A percentile compares a stretch with the other conserved stretches of the same genome.
Conservation (phyloP, 1,284 basidiomycete species). For the Papiliotrema flavescens region DNA sequence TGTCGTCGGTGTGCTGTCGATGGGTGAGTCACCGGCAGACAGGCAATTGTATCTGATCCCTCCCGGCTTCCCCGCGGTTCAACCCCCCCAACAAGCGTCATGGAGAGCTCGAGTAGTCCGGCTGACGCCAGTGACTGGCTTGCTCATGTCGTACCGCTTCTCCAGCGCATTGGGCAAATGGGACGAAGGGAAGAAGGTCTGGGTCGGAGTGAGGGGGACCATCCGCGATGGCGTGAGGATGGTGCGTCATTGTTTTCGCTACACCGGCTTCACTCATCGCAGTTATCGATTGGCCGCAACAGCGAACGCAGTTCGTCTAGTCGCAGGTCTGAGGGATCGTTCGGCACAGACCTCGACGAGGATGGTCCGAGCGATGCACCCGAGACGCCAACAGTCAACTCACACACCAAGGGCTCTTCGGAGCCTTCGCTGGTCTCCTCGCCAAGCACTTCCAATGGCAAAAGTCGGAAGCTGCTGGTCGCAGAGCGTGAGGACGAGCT, state of each 20-base stretch:
- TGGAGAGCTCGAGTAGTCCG: too few species aligned
- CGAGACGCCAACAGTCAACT: neutral
- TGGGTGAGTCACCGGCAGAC: conserved; percentile 35
- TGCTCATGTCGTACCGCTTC: conserved; percentile 40
- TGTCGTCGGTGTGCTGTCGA: conserved; percentile 38
- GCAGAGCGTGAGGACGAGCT: conserved; percentile 36
- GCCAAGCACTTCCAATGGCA: neutral
- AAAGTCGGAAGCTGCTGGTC: neutral
- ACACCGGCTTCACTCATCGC: too few species aligned
- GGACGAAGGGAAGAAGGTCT: conserved; percentile 44
- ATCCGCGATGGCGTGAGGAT: conserved; percentile 42
- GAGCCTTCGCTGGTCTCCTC: neutral
- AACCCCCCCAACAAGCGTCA: too few species aligned
- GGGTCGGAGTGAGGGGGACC: conserved; percentile 37
- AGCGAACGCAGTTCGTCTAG: neutral
- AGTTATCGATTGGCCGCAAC: conserved; percentile 3
- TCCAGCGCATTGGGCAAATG: conserved; percentile 38
- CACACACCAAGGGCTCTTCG: neutral
- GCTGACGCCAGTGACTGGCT: conserved; percentile 30
- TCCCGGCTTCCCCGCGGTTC: too few species aligned
- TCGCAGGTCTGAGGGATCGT: neutral
- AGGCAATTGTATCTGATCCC: too few species aligned
- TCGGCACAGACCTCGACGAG: neutral
- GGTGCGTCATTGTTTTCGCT: conserved; percentile 20
- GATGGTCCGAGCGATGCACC: too few species aligned